Base-by-base conservation (phyloP, 2,329 filamentous ascomycete species). In the Neopestalotiopsis rosae region DNA sequence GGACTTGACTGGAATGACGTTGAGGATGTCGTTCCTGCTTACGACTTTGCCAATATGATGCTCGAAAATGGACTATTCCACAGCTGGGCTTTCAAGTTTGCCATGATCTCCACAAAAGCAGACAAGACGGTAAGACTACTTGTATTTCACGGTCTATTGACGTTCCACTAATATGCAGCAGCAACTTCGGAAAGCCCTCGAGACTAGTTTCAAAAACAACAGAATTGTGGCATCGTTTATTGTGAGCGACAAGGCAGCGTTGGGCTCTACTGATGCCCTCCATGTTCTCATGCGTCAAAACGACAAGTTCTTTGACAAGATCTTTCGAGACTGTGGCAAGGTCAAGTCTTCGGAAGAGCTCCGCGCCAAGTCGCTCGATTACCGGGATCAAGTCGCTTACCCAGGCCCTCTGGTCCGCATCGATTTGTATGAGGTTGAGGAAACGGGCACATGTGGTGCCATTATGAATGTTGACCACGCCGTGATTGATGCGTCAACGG, bases 21-120 rank as follows among this genome's bases (percentile, higher is more conserved):
- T 13, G 66, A 68, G 61, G 66, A 68, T 58, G 30, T 68, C 28
- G 32, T 68, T 13, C 66, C 66, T 34, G 66, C 59, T 20, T 62
- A 68, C 28, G 66, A 68, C 14, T 68, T 56, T 49, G 30, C 45
- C 17, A 68, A 57, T 38, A 20, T 68, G n/a, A 63, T 68, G 58
- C 34, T 42, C 9, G 59, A 64, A 14, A 68, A 40, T n/a, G 17
- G 66, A 38, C 66, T 63, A 6, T 42, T 68, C 32, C 20, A 68
- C 45, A 62, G 66, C 32, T 67, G 65, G 65, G 56, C 32, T 6
- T 67, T 67, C 52, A 67, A 67, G 20, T 56, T 67, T n/a, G 30
- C 52, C 7, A 42, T 67, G 30, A 12, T 67, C 5, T 52, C 56
- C 5, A 45, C 58, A 4, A 66, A 57, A n/a, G 56, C 32, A 42